Evolutionary conservation across 2,329 filamentous ascomycete species (phyloP).

Genomic region (Albifimbria verrucaria): DNA sequence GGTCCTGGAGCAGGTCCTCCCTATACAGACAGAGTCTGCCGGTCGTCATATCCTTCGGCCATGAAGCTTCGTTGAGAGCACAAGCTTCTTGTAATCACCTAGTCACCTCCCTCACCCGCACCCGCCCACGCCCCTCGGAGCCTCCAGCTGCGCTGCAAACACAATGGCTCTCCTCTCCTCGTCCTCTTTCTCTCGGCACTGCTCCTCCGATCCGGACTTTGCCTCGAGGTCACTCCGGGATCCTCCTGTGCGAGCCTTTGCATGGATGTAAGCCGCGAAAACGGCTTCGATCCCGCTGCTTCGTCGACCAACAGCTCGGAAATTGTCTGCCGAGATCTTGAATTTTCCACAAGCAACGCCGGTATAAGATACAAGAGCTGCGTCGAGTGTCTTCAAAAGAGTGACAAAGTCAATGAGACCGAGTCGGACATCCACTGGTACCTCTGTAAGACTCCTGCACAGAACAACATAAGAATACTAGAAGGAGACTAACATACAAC

Average conservation of each 20-base stretch:
- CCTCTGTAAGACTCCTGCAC: conserved; percentile 36
- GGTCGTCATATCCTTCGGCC: background rate
- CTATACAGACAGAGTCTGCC: background rate
- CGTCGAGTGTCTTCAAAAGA: conserved; percentile 43
- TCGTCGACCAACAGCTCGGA: conserved; percentile 44
- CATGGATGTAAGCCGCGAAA: conserved; percentile 31
- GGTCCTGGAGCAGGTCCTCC: background rate
- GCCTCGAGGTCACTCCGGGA: conserved; percentile 46
- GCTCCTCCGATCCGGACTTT: conserved; percentile 11
- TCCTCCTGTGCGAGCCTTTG: conserved; percentile 49
- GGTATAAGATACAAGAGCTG: conserved; percentile 48
- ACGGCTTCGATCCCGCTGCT: conserved; percentile 27
- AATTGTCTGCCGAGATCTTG: conserved; percentile 41
- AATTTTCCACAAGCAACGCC: conserved; percentile 30
- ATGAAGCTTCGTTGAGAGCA: background rate
- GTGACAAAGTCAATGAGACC: conserved; percentile 32
- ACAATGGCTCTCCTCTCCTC: conserved; percentile 3
- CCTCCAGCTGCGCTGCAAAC: background rate
- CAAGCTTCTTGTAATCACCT: background rate
- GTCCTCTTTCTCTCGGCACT: conserved; percentile 15
- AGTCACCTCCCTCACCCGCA: background rate
- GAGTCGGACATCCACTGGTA: conserved; percentile 44
- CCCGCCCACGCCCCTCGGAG: background rate
- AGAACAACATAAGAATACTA: background rate
- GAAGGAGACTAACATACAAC: conserved; percentile 13